phyloP scores from a whole-genome alignment of 2,329 filamentous ascomycete genomes.

The Dactylellina haptotyla region DNA sequence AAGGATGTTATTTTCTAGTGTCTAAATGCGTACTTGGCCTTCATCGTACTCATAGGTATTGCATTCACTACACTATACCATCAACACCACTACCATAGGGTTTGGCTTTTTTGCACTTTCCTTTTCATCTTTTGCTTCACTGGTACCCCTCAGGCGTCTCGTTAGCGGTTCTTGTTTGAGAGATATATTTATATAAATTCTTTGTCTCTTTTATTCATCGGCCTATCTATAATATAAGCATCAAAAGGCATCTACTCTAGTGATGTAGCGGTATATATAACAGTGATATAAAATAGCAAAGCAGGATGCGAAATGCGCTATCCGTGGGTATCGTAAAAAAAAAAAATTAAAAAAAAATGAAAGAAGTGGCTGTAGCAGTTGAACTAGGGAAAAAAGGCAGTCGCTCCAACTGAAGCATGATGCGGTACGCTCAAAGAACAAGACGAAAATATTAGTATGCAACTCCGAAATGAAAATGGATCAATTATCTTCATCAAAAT shows the following conservation, averaged over 20 bases:
- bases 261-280: slow-evolving; percentile 10
- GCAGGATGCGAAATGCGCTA: slow-evolving; percentile 24
- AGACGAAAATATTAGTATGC: background rate
- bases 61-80: slow-evolving; percentile 12
- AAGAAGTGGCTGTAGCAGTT: slow-evolving; percentile 31
- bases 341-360: no score
- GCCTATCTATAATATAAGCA: slow-evolving; percentile 34
- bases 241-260: slow-evolving; percentile 31
- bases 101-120: background rate
- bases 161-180: slow-evolving; percentile 39
- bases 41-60: slow-evolving; percentile 25
- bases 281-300: slow-evolving; percentile 8
- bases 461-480: background rate
- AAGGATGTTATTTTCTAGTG: slow-evolving; percentile 60
- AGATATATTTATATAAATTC: slow-evolving; percentile 11
- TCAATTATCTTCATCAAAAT: slow-evolving; percentile 48
- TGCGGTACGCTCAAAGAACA: slow-evolving; percentile 9
- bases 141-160: slow-evolving; percentile 37
- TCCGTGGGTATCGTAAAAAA: slow-evolving; percentile 54
- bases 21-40: slow-evolving; percentile 38
- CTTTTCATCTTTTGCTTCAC: slow-evolving; percentile 5
- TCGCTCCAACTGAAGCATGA: slow-evolving; percentile 27
- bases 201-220: slow-evolving; percentile 19
- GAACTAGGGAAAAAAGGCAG: background rate
- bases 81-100: no score